Evolutionary conservation across 2,329 filamentous ascomycete species (phyloP), one percentile per base, ranked within the genome.

Genomic region (Colletotrichum chrysophilum): DNA sequence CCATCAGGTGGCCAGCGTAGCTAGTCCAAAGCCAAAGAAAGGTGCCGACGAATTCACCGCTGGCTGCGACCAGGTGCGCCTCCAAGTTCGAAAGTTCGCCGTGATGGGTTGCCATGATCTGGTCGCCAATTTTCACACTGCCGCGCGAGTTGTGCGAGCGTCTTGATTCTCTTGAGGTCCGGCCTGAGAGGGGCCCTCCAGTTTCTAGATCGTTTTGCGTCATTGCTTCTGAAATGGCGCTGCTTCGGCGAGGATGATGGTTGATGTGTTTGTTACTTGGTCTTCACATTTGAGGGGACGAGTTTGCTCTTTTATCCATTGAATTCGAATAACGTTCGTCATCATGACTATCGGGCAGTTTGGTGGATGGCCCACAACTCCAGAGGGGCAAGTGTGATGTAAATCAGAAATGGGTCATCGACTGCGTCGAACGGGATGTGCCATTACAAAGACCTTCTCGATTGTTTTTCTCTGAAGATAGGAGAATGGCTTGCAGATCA

Each of bases 1-100:
- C 84, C 24, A 85, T 83, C 74, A 86, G 83, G 2, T 85, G 79
- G 55, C 85, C 85, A 38, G 84, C 81, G 70, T 84, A 87, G 26
- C 85, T 78, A 60, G 86, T 81, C 60, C 89, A 86, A 1, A 90
- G 83, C 80, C 90, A 90, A 81, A 89, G 84, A 77, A 90, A 89
- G 4, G 88, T 90, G 66, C 88, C 88, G 76, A 87, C 86, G 65
- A 90, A 88, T 82, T 90, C 88, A 75, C 86, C 87, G 34, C 88
- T 77, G 60, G 86, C 80, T 21, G 88, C 84, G 52, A 87, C 82
- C 16, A 85, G 67, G 28, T 84, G 66, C 2, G 64, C 64, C 38
- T 66, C 34, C 7, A 66, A n/a, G 6, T 28, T 48, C 8, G 64
- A 66, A 8, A 66, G 38, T 14, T 66, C 36, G 18, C 36, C 64